Evolutionary conservation across 129 eudicot species (phyloP).

Genomic region (Pittosporum tobira): DNA sequence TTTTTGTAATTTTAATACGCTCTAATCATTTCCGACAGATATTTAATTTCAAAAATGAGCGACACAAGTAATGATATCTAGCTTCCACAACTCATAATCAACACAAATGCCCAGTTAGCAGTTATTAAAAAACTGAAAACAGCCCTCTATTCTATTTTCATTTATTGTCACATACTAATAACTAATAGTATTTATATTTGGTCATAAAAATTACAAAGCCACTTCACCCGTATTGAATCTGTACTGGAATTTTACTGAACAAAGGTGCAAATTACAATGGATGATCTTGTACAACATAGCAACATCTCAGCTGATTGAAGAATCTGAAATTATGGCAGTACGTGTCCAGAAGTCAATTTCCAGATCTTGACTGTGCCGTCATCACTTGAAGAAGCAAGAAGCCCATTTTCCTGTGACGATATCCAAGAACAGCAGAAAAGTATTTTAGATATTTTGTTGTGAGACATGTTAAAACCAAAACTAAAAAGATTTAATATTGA

Average conservation of each 20-base stretch:
- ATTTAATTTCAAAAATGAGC: too few relatives aligned
- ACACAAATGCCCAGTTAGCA: not conserved
- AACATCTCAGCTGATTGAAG: not conserved
- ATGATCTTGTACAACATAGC: not conserved
- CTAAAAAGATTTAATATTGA: not conserved
- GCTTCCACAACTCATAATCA: not conserved
- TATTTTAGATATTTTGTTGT: too few relatives aligned
- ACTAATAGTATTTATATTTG: not conserved
- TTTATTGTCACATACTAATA: not conserved
- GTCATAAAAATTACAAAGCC: not conserved
- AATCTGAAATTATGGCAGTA: not conserved
- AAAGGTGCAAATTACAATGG: not conserved
- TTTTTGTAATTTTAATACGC: too few relatives aligned
- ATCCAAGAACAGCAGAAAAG: not conserved
- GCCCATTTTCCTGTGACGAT: conserved; percentile 41
- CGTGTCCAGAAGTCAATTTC: conserved; percentile 38
- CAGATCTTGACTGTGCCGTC: conserved; percentile 87
- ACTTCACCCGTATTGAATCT: not conserved
- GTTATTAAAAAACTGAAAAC: not conserved
- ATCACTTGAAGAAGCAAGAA: conserved; percentile 93
- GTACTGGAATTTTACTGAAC: not conserved
- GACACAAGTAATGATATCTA: too few relatives aligned
- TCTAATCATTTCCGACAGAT: too few relatives aligned
- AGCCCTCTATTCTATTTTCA: not conserved
- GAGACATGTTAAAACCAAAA: not conserved